Evolutionary conservation across 75 land plant genomes (phyloP), one percentile per base, ranked within the genome.

Genomic region (Gnetum montanum): DNA sequence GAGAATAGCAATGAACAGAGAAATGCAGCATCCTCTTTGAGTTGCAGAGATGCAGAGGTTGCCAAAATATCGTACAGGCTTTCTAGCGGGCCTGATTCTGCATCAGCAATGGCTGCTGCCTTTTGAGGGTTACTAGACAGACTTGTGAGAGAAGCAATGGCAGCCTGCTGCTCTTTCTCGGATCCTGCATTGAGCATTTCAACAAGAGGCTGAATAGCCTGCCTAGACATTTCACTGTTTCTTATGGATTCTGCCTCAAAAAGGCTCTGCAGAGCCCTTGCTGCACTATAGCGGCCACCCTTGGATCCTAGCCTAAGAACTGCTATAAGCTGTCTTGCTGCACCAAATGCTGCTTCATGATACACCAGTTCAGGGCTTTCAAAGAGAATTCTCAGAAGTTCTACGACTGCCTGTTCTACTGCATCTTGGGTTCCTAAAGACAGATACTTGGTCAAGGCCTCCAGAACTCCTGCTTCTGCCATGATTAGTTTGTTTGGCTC

Each of bases 381-480:
- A 59, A 79, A 93, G 37, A 93, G 60, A 31, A 93, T 85, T 53
- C 84, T 60, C 23, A 93, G 45, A 2, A 93, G 57, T 46, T 89
- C 77, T 33, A 82, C 49, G 36, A 77, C 72, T 6, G 80, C 59
- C 26, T 76, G 73, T 70, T 93, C 98, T 31, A 66, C 70, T 31
- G 76, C 72, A 60, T 93, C 96, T 67, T 85, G 90, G 37, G 98
- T 90, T 48, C 98, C 81, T 24, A 93, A 50, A 31, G 96, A 93
- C 5, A 93, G 61, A 46, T 93, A 93, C 50, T 85, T 93, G 4
- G 95, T 79, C 15, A 93, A 34, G 54, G 84, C 81, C 48, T 93
- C 98, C 59, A 93, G 49, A 49, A 82, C 96, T 24, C 98, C 98
- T 56, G 96, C 86, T 61, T 93, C 98, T 5, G 80, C 95, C 90